Evolutionary conservation across 495 filamentous ascomycete genomes (phyloP), one percentile per base, ranked within the genome.

Genomic region (Hyaloscypha bicolor): DNA sequence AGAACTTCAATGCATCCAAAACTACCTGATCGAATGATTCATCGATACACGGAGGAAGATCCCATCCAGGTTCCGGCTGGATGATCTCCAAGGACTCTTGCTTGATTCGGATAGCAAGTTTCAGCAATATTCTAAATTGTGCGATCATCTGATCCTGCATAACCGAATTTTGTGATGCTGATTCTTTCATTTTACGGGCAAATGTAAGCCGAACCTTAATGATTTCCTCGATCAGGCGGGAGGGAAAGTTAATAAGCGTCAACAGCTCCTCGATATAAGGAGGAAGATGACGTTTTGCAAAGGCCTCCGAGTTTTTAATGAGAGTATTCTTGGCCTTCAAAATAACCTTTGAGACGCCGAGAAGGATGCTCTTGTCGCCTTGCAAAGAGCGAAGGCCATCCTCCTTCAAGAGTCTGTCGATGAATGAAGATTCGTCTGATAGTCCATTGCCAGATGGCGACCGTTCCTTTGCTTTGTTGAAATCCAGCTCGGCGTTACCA

Each of bases 351-450:
- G 90, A 88, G 39, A 98, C 87, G 11, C 89, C 88, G 65, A 88
- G 78, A n/a, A 99, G 87, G 83, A 98, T 92, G 78, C 92, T 96
- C 55, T 73, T 75, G 35, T 93, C 85, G 25, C 93, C 93, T 74
- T 97, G 94, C 22, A 99, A 81, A 5, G 93, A 97, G 68, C 93
- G 94, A 25, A 99, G 82, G 21, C 93, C 93, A 74, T 99, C 95
- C 76, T 98, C 95, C 72, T 97, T 97, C 81, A 98, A 84, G n/a
- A 98, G 89, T n/a, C 95, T 88, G 75, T 99, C 95, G 55, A 99
- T 81, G 76, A 99, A 99, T 2, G 93, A 95, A 0, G 93, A 86
- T 64, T 97, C 93, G 72, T 97, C 94, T 29, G 87, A 87, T 19
- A 97, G 81, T 65, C 92, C 88, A 67, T 86, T 87, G 37, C 81